phyloP scores from a whole-genome alignment of 352 stramenopile species.

The Hyaloperonospora brassicae region DNA sequence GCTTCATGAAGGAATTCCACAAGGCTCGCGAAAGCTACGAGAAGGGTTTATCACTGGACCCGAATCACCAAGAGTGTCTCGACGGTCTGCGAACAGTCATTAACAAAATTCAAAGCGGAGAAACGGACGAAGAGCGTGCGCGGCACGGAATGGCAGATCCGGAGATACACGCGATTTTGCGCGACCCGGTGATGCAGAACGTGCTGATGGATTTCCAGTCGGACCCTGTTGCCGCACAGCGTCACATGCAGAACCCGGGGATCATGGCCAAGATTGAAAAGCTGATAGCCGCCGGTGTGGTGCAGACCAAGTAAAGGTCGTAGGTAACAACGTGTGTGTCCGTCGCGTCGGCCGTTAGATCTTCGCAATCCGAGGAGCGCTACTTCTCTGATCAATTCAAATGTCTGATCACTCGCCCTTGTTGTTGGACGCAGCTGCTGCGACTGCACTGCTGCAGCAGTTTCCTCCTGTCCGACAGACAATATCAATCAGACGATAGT shows the following conservation, averaged over 20 bases:
- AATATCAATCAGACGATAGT: no score
- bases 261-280: constrained; percentile 99
- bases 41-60: constrained; percentile 92
- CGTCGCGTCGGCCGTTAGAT: no score
- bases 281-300: constrained; percentile 95
- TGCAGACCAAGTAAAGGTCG: constrained; percentile 86
- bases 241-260: constrained; percentile 91
- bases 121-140: constrained; percentile 94
- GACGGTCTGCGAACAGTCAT: constrained; percentile 93
- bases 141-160: constrained; percentile 98
- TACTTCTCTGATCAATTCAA: no score
- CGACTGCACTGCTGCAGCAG: no score
- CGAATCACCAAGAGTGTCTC: constrained; percentile 92
- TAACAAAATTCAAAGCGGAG: constrained; percentile 91
- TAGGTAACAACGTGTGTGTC: no score
- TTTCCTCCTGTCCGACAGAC: no score
- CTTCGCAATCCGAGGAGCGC: no score
- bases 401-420: no score
- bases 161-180: constrained; percentile 97
- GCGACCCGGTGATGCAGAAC: constrained; percentile 96
- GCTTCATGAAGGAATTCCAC: constrained; percentile 99
- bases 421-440: no score
- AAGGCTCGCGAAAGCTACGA: constrained; percentile 97
- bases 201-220: constrained; percentile 97
- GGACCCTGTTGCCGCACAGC: constrained; percentile 86